Percentiles rank a stretch among this genome's conserved stretches.
phyloP scores from a whole-genome alignment of 805 yeast species.

The Candida quercuum region DNA sequence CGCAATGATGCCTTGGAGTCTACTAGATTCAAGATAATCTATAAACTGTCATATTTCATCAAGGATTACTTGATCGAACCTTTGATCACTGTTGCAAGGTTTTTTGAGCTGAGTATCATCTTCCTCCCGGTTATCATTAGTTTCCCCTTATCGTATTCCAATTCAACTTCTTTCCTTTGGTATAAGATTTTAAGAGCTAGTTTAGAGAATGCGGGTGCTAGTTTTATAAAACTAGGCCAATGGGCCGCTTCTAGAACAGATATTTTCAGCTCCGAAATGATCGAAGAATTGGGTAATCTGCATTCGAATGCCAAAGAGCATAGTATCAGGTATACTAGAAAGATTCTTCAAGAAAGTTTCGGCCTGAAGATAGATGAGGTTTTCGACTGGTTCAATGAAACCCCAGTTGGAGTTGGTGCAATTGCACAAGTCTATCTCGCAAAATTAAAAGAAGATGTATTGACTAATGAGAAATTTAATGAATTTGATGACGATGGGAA shows the following conservation, averaged over 20 bases:
- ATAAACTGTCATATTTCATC: conserved; percentile 36
- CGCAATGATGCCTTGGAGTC: conserved; percentile 24
- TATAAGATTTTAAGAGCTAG: conserved; percentile 55
- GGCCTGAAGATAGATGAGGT: conserved; percentile 55
- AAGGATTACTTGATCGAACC: conserved; percentile 66
- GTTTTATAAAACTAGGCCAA: conserved; percentile 88
- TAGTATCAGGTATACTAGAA: conserved; percentile 52
- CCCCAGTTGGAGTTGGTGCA: conserved; percentile 95
- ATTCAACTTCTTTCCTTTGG: conserved; percentile 47
- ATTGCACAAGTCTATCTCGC: conserved; percentile 94
- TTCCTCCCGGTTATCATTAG: conserved; percentile 65
- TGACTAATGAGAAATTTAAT: conserved; percentile 23
- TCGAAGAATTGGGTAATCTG: conserved; percentile 50
- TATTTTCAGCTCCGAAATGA: conserved; percentile 75
- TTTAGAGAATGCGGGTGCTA: conserved; percentile 86
- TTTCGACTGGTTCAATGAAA: conserved; percentile 69
- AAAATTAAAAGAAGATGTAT: conserved; percentile 43
- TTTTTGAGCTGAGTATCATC: conserved; percentile 57
- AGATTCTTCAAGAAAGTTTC: conserved; percentile 55
- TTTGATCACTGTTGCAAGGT: conserved; percentile 57
- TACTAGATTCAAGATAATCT: conserved; percentile 26
- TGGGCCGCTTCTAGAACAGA: conserved; percentile 99
- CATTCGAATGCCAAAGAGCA: conserved; percentile 86
- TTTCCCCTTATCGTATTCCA: conserved; percentile 46
- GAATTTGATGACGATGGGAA: conserved; percentile 19